Percentiles rank a stretch among this genome's conserved stretches.
Conservation (phyloP, 2,329 filamentous ascomycete species). For the Erysiphe neolycopersici region DNA sequence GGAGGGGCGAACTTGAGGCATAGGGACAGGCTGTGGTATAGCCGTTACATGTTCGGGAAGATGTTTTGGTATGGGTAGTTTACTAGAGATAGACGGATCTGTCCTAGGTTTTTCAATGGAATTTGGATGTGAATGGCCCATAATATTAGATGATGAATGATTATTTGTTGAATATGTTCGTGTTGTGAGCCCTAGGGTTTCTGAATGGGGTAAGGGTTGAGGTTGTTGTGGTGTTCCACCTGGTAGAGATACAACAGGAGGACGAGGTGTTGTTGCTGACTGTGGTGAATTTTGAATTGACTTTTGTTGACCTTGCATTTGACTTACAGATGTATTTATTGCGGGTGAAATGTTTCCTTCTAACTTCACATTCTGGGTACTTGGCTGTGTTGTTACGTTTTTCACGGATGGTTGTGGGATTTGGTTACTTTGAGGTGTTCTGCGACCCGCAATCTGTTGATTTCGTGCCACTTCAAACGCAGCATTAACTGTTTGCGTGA, state of each 20-base stretch:
- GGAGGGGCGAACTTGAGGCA: slow-evolving; percentile 54
- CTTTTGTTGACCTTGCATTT: slow-evolving; percentile 6
- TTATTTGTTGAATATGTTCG: slow-evolving; percentile 12
- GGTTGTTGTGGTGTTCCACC: slow-evolving; percentile 7
- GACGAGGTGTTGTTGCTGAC: slow-evolving; percentile 7
- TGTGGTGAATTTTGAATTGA: slow-evolving; percentile 11
- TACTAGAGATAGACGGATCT: slow-evolving; percentile 9
- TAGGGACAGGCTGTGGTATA: slow-evolving; percentile 45
- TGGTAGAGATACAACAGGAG: slow-evolving; percentile 5
- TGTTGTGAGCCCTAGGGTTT: slow-evolving; percentile 11
- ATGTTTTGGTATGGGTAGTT: slow-evolving; percentile 29
- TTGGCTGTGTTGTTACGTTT: slow-evolving; percentile 5
- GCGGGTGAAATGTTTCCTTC: slow-evolving; percentile 8
- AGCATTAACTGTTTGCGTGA: slow-evolving; percentile 13
- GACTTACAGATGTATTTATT: slow-evolving; percentile 11
- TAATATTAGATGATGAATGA: slow-evolving; percentile 9
- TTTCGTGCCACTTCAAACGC: slow-evolving; percentile 13
- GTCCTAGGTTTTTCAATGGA: slow-evolving; percentile 7
- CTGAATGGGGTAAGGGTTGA: slow-evolving; percentile 11
- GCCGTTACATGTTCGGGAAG: slow-evolving; percentile 40
- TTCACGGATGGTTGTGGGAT: slow-evolving; percentile 5
- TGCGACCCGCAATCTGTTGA: slow-evolving; percentile 11
- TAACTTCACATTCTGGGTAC: slow-evolving; percentile 8
- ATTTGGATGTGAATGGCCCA: slow-evolving; percentile 11
- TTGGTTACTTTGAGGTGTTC: slow-evolving; percentile 7